These are phyloP conservation scores for Erodium maritimum DNA, from an alignment of 345 rosid genomes.

Conservation along the genomic window DNA sequence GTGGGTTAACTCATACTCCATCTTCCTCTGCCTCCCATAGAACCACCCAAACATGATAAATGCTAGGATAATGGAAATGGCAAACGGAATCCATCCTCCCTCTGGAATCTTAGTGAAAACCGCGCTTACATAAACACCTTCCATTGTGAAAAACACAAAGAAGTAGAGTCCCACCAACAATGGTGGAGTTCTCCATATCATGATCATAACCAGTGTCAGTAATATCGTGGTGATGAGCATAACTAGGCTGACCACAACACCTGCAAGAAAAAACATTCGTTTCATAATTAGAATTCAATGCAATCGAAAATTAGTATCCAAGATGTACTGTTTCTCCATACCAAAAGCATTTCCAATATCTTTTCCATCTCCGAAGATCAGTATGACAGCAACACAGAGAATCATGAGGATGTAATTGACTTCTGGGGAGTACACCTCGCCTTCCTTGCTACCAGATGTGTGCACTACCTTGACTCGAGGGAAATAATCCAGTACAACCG, in stretches of 20 bases:
- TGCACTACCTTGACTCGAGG: slow-evolving; percentile 87
- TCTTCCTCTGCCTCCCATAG: slow-evolving; percentile 73
- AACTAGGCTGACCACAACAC: slow-evolving; percentile 74
- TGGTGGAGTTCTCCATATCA: slow-evolving; percentile 65
- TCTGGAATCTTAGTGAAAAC: slow-evolving; percentile 58
- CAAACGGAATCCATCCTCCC: slow-evolving; percentile 94
- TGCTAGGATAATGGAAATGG: slow-evolving; percentile 60
- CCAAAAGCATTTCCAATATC: slow-evolving; percentile 85
- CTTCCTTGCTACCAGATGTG: slow-evolving; percentile 62
- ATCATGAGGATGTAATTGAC: slow-evolving; percentile 76
- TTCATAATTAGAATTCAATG: slow-evolving; percentile 2
- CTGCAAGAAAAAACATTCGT: slow-evolving; percentile 21
- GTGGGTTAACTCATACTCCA: slow-evolving; percentile 58
- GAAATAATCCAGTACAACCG: slow-evolving; percentile 74
- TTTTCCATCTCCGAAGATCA: slow-evolving; percentile 68
- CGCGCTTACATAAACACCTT: slow-evolving; percentile 74
- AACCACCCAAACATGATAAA: slow-evolving; percentile 86
- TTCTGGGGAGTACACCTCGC: slow-evolving; percentile 88
- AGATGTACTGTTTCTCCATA: slow-evolving; percentile 12
- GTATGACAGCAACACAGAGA: slow-evolving; percentile 68
- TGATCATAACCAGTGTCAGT: slow-evolving; percentile 67
- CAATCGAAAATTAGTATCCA: background rate
- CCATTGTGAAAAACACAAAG: slow-evolving; percentile 48
- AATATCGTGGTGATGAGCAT: slow-evolving; percentile 82
- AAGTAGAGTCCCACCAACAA: slow-evolving; percentile 55